phyloP scores from a whole-genome alignment of 352 stramenopile species.

The Pythium monospermum region DNA sequence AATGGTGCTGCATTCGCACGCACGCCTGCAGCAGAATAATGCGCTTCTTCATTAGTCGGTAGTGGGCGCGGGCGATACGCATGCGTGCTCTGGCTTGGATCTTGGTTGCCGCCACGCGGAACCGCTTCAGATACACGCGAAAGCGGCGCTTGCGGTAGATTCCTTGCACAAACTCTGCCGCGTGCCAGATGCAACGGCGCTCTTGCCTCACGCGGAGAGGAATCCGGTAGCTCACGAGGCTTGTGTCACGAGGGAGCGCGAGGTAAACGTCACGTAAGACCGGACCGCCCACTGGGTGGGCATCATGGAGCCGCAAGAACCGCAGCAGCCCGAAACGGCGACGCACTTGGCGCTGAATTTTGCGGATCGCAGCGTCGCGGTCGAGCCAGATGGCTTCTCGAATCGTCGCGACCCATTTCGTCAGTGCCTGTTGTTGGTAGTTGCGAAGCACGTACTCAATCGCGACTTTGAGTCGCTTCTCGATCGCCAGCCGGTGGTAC shows the following conservation, averaged over 20 bases:
- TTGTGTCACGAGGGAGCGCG: conserved; percentile 22
- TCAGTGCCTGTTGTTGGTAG: conserved; percentile 54
- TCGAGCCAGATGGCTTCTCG: conserved; percentile 55
- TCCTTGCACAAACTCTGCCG: conserved; percentile 50
- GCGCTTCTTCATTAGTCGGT: conserved; percentile 23
- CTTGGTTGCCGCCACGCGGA: conserved; percentile 44
- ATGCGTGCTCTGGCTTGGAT: conserved; percentile 63
- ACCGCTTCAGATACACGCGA: conserved; percentile 37
- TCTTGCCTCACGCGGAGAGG: conserved; percentile 48
- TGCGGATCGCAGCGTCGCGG: conserved; percentile 40
- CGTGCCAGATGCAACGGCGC: conserved; percentile 51
- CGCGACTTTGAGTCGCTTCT: conserved; percentile 53
- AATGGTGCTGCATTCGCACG: conserved; percentile 43
- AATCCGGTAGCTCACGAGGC: conserved; percentile 35
- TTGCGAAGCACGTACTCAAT: conserved; percentile 66
- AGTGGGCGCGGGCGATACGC: conserved; percentile 31
- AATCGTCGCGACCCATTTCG: conserved; percentile 48
- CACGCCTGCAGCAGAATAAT: conserved; percentile 58
- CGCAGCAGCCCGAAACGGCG: conserved; percentile 30
- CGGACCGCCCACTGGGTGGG: conserved; percentile 32
- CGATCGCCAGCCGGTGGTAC: conserved; percentile 55
- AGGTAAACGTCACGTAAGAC: conserved; percentile 59
- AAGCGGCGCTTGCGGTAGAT: conserved; percentile 54
- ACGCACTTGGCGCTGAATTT: conserved; percentile 52
- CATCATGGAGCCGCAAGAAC: conserved; percentile 41